Percentiles rank a stretch among this genome's conserved stretches.
Evolutionary conservation across 2,329 filamentous ascomycete genomes (phyloP).

Genomic region (Didymella pomorum): DNA sequence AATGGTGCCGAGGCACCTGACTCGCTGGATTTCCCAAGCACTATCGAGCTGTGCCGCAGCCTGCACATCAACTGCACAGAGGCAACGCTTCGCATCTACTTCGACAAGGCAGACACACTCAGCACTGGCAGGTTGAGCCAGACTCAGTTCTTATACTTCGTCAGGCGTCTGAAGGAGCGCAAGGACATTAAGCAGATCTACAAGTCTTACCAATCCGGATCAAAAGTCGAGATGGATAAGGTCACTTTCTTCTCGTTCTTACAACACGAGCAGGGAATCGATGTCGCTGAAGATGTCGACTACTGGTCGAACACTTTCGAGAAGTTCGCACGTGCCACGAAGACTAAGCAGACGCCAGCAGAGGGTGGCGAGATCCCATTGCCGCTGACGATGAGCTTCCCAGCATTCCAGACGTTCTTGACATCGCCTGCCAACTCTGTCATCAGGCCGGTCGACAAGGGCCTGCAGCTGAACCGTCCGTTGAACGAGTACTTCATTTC

Average conservation of each 20-base stretch:
- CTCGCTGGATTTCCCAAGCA: constrained; percentile 77
- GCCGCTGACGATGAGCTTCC: constrained; percentile 73
- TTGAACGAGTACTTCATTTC: constrained; percentile 98
- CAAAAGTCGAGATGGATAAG: constrained; percentile 70
- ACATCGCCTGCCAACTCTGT: constrained; percentile 67
- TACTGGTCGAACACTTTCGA: constrained; percentile 78
- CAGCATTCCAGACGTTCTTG: constrained; percentile 71
- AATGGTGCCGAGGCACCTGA: constrained; percentile 66
- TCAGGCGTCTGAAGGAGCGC: constrained; percentile 81
- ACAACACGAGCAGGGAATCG: constrained; percentile 74
- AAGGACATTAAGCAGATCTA: constrained; percentile 82
- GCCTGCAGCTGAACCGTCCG: constrained; percentile 77
- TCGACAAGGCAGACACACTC: constrained; percentile 74
- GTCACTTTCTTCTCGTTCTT: constrained; percentile 81
- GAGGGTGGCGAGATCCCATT: constrained; percentile 51
- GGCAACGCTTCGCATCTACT: constrained; percentile 75
- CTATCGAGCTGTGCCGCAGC: constrained; percentile 85
- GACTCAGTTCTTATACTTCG: constrained; percentile 81
- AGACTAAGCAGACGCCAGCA: constrained; percentile 53
- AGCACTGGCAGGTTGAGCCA: constrained; percentile 75
- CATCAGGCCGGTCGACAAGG: constrained; percentile 66
- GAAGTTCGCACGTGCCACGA: constrained; percentile 63
- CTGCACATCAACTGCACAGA: constrained; percentile 91
- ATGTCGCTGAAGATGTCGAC: constrained; percentile 70
- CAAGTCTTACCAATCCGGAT: constrained; percentile 63